Evolutionary conservation across 192 early-diverging fungal genomes (phyloP), one percentile per base, ranked within the genome.

Genomic region (Gigaspora rosea): DNA sequence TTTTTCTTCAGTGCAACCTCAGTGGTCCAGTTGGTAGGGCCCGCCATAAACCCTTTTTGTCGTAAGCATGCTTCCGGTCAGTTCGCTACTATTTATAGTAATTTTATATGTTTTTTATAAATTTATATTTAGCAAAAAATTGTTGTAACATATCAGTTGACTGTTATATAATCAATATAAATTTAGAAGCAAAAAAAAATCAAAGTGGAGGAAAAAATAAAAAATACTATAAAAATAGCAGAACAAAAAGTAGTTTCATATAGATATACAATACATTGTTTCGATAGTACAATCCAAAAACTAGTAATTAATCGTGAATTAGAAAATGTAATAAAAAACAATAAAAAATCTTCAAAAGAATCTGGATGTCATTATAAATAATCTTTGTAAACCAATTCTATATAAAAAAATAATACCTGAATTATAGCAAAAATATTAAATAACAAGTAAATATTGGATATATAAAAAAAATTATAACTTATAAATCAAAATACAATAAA

Each of bases 151-250:
- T n/a, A n/a, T n/a, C n/a, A n/a, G n/a, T n/a, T n/a, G n/a, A n/a
- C n/a, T n/a, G n/a, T 36, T 69, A 69, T 69, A 8, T 69, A 69
- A 48, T 69, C 2, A 22, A 4, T 69, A 69, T 69, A 36, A 36
- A 69, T 69, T 69, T 69, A 69, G 67, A 69, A 69, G 67, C 67
- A n/a, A 49, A 22, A 69, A 69, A 36, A 69, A 49, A 69, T 69
- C 16, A 36, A 69, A 49, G 47, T 12, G 18, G 67, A 69, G 7
- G 13, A 69, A 69, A 69, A 69, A 69, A 36, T 47, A 69, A 36
- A 35, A 69, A 69, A 69, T 69, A 69, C 67, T 69, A 69, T 69
- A 69, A 69, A 69, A 69, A 16, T 48, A 69, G 67, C 67, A 50
- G 67, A 69, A 47, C 67, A 69, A 47, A 69, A 6, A 69, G 67